Percentiles rank a stretch among this genome's conserved stretches.
These are phyloP conservation scores for Fusarium annulatum DNA, from an alignment of 2,329 filamentous ascomycete genomes.

Conservation along the genomic window DNA sequence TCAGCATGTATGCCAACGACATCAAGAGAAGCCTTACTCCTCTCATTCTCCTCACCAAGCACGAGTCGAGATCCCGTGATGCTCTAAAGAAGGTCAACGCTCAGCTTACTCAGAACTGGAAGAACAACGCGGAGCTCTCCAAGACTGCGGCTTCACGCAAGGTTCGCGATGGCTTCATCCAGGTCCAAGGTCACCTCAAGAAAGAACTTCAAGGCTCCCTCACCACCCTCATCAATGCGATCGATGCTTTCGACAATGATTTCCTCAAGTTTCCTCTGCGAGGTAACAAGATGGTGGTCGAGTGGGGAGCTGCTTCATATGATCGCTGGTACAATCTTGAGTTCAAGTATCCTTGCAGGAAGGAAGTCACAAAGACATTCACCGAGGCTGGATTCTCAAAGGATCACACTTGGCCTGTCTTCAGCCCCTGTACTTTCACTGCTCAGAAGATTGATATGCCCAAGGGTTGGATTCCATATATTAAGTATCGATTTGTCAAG, in stretches of 20 bases:
- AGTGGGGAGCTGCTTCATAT: constrained; percentile 12
- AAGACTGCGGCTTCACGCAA: constrained; percentile 21
- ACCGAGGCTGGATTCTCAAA: constrained; percentile 13
- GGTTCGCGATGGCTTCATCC: constrained; percentile 24
- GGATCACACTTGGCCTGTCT: constrained; percentile 22
- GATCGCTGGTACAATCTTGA: constrained; percentile 28
- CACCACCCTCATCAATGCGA: background rate
- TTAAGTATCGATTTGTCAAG: constrained; percentile 34
- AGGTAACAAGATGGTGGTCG: constrained; percentile 22
- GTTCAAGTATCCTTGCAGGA: constrained; percentile 31
- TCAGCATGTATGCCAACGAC: constrained; percentile 17
- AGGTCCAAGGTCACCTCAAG: constrained; percentile 13
- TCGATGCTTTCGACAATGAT: constrained; percentile 19
- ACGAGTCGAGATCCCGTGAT: background rate
- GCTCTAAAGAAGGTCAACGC: constrained; percentile 7
- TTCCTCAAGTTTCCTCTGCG: constrained; percentile 22
- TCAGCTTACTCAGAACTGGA: constrained; percentile 27
- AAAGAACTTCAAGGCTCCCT: constrained; percentile 1
- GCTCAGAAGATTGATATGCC: constrained; percentile 20
- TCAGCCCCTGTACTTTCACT: constrained; percentile 20
- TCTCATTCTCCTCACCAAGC: constrained; percentile 22
- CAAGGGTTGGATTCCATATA: constrained; percentile 26
- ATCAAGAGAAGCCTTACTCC: constrained; percentile 12
- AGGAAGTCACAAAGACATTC: constrained; percentile 16
- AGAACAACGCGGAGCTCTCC: constrained; percentile 27